phyloP scores from a whole-genome alignment of 306 rosid species.

The Acmispon strigosus region DNA sequence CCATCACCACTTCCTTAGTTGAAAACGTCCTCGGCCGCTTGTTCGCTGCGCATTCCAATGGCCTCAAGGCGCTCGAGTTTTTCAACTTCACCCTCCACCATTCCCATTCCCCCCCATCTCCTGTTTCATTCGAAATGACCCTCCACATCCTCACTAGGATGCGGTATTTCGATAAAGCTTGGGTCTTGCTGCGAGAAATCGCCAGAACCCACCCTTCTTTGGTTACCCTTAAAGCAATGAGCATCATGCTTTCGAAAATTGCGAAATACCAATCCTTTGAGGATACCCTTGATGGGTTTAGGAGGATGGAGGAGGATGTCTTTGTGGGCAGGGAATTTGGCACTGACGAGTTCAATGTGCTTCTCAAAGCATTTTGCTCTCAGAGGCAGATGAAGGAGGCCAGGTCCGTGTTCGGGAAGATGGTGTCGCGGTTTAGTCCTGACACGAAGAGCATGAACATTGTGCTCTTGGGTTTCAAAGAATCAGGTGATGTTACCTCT shows the following conservation, averaged over 20 bases:
- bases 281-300: constrained; percentile 65
- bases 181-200: constrained; percentile 50
- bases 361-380: constrained; percentile 63
- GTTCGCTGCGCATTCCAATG: constrained; percentile 78
- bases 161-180: constrained; percentile 77
- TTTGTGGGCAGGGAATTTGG: constrained; percentile 54
- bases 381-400: constrained; percentile 93
- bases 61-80: constrained; percentile 80
- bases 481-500: constrained; percentile 71
- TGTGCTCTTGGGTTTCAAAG: constrained; percentile 82
- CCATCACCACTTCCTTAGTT: constrained; percentile 36
- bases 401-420: constrained; percentile 56
- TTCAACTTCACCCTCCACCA: constrained; percentile 48
- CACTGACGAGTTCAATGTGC: constrained; percentile 70
- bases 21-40: constrained; percentile 57
- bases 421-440: constrained; percentile 51
- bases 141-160: constrained; percentile 72
- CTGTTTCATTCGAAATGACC: constrained; percentile 62
- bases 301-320: constrained; percentile 58
- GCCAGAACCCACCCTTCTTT: constrained; percentile 35
- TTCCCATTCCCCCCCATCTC: constrained; percentile 34
- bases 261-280: constrained; percentile 64
- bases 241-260: constrained; percentile 70
- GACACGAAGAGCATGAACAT: constrained; percentile 80
- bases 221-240: constrained; percentile 79